Base-by-base conservation (phyloP, 768 basidiomycete species). In the Melanogaster broomeanus region DNA sequence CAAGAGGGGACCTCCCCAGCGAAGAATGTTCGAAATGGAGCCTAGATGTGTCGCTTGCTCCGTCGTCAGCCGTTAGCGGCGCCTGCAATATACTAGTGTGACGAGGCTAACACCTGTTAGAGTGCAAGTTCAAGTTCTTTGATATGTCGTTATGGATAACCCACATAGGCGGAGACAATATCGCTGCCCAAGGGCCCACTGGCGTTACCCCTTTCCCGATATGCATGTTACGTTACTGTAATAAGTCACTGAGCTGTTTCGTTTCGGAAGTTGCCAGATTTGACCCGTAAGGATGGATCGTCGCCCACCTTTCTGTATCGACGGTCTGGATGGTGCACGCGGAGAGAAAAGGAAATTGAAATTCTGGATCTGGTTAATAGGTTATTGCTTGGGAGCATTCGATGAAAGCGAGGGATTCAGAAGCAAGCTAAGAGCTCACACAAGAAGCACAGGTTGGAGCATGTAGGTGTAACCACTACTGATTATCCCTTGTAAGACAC, bases 201-300 rank as follows among this genome's bases (percentile, higher is more conserved):
- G 44, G 49, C 1, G 73, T 72, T 12, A 60, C 55, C 1, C 57
- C 16, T 10, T 40, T 37, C 25, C 66, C 66, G 33, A 57, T 44
- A 6, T 76, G 48, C 64, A 76, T 63, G 56, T 77, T n/a, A n/a
- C n/a, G n/a, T n/a, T n/a, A n/a, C n/a, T n/a, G n/a, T 77, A 37
- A 76, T 52, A 30, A 75, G 61, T n/a, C n/a, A n/a, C n/a, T 7
- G 72, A 71, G 56, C 77, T 75, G 52, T 77, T 77, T 10, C 69
- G 11, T 59, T 59, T 37, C 35, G 45, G 19, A 38, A 60, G 11
- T 41, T 33, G 37, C 55, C 53, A 22, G 2, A 19, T 24, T 19
- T 15, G 11, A n/a, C 15, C 30, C 3, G 25, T 21, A 24, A 21
- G 35, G 51, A 51, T n/a, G 11, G 11, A 7, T 30, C 4, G 39